A percentile compares a stretch with the other conserved stretches of the same genome.
These are phyloP conservation scores for Chrysosporium keratinophilum DNA, from an alignment of 2,329 filamentous ascomycete species.

Conservation along the genomic window DNA sequence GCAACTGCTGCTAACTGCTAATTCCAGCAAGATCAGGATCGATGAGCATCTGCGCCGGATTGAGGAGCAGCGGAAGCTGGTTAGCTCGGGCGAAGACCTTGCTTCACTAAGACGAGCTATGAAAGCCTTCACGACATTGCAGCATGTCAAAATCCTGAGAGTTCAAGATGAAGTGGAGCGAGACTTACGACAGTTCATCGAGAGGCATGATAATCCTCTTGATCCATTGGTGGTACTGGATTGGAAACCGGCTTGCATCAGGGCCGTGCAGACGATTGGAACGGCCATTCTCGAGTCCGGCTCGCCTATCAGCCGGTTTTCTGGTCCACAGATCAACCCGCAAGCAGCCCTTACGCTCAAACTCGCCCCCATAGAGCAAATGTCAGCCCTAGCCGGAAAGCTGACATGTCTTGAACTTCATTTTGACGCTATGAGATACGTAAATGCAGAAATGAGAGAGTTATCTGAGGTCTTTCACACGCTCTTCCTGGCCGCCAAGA, in stretches of 20 bases:
- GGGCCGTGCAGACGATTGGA: slow-evolving; percentile 50
- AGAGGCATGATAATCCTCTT: slow-evolving; percentile 34
- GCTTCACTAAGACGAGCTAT: slow-evolving; percentile 46
- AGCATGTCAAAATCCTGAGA: slow-evolving; percentile 55
- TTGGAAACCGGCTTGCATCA: slow-evolving; percentile 54
- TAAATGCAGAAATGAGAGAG: slow-evolving; percentile 48
- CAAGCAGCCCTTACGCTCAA: slow-evolving; percentile 46
- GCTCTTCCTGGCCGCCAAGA: slow-evolving; percentile 49
- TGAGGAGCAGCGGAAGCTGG: slow-evolving; percentile 36
- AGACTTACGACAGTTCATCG: slow-evolving; percentile 43
- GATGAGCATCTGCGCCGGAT: slow-evolving; percentile 24
- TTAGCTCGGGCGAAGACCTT: slow-evolving; percentile 43
- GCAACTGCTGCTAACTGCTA: slow-evolving; percentile 15
- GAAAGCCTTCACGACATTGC: slow-evolving; percentile 48
- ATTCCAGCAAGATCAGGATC: slow-evolving; percentile 16
- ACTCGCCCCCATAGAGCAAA: slow-evolving; percentile 37
- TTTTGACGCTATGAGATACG: slow-evolving; percentile 49
- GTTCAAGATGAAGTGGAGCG: slow-evolving; percentile 51
- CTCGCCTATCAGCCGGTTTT: slow-evolving; percentile 50
- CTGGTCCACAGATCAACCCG: slow-evolving; percentile 53
- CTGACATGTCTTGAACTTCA: slow-evolving; percentile 54
- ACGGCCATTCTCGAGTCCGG: slow-evolving; percentile 47
- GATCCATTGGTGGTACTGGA: slow-evolving; percentile 43
- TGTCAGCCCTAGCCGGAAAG: slow-evolving; percentile 45
- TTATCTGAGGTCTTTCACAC: slow-evolving; percentile 48